phyloP scores from a whole-genome alignment of 768 basidiomycete species.

The Lanmaoa rubissima region DNA sequence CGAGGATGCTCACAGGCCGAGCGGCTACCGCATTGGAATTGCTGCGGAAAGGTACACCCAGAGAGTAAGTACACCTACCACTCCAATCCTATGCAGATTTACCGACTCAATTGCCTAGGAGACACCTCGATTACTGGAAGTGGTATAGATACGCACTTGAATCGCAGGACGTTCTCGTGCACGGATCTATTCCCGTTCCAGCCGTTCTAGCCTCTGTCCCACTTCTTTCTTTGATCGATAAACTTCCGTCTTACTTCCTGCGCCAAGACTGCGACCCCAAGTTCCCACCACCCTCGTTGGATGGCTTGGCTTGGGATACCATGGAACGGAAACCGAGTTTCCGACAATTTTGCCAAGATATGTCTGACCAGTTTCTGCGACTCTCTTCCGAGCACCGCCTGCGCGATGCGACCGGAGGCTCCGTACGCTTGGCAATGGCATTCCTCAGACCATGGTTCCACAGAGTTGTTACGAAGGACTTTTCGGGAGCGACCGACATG shows the following conservation, averaged over 20 bases:
- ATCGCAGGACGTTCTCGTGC: slow-evolving; percentile 72
- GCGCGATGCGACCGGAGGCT: slow-evolving; percentile 63
- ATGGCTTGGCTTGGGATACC: slow-evolving; percentile 53
- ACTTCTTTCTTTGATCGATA: slow-evolving; percentile 58
- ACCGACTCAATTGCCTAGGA: slow-evolving; percentile 36
- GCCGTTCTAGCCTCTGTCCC: slow-evolving; percentile 73
- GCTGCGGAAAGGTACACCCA: slow-evolving; percentile 47
- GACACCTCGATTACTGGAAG: slow-evolving; percentile 64
- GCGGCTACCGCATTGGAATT: slow-evolving; percentile 67
- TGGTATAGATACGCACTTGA: slow-evolving; percentile 76
- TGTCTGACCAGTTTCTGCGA: slow-evolving; percentile 60
- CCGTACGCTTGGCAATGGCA: slow-evolving; percentile 64
- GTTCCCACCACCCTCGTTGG: slow-evolving; percentile 31
- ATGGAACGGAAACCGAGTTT: slow-evolving; percentile 58
- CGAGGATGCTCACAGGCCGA: slow-evolving; percentile 51
- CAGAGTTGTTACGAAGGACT: slow-evolving; percentile 40
- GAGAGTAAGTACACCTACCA: slow-evolving; percentile 47
- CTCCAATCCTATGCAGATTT: background rate
- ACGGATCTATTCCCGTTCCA: slow-evolving; percentile 61
- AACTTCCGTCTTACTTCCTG: slow-evolving; percentile 71
- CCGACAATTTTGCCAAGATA: slow-evolving; percentile 68
- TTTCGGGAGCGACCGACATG: slow-evolving; percentile 37
- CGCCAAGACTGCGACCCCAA: slow-evolving; percentile 34
- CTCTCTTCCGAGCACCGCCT: slow-evolving; percentile 54
- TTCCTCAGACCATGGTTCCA: slow-evolving; percentile 75